Percentiles rank a stretch among this genome's conserved stretches.
These are phyloP conservation scores for Hanseniaspora thailandica DNA, from an alignment of 805 yeast genomes.

Conservation along the genomic window DNA sequence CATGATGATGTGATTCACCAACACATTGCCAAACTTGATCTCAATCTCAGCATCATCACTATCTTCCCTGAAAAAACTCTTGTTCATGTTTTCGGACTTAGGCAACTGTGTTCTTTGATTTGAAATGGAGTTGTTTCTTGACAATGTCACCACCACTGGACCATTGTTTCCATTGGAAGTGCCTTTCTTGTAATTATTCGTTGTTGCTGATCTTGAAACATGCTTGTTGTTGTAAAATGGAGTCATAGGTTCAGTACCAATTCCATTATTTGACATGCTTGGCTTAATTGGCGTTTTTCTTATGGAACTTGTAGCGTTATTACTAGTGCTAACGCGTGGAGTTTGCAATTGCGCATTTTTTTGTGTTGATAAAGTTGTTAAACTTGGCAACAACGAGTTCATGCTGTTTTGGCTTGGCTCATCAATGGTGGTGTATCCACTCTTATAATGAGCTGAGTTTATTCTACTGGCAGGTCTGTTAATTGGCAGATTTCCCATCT, in stretches of 20 bases:
- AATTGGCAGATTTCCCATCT: not conserved
- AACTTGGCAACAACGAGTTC: constrained; percentile 2
- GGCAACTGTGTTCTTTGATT: not conserved
- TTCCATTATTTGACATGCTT: constrained; percentile 27
- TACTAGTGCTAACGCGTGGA: not conserved
- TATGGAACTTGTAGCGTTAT: not conserved
- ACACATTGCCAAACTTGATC: not conserved
- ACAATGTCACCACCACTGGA: not conserved
- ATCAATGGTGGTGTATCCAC: not conserved
- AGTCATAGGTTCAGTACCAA: constrained; percentile 27
- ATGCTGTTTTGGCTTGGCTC: not conserved
- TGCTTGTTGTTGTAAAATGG: constrained; percentile 4
- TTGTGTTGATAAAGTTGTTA: constrained; percentile 3
- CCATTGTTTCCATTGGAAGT: not conserved
- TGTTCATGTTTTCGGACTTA: not conserved
- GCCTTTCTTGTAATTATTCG: not conserved
- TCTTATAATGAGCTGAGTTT: not conserved
- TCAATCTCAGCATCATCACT: not conserved
- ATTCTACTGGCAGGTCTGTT: not conserved
- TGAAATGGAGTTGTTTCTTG: not conserved
- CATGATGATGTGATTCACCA: constrained; percentile 3
- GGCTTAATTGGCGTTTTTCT: constrained; percentile 18
- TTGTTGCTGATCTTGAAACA: not conserved
- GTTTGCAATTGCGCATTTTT: not conserved
- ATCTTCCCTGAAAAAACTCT: not conserved